Percentiles rank a stretch among this genome's conserved stretches.
phyloP scores from a whole-genome alignment of 2,329 filamentous ascomycete genomes.

The Tolypocladium ovalisporum region DNA sequence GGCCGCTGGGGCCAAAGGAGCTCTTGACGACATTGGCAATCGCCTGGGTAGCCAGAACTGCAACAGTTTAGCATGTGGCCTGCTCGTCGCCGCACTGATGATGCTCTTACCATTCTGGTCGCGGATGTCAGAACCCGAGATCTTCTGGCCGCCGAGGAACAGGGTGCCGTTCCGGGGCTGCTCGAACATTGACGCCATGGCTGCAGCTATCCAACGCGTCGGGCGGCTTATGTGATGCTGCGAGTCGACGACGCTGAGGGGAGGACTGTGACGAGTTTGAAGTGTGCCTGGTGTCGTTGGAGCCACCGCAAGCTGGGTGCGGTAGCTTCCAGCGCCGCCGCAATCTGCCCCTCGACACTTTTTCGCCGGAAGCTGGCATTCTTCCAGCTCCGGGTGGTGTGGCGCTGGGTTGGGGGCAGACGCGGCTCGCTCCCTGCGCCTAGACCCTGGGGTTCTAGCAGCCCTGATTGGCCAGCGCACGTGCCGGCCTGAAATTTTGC shows the following conservation, averaged over 20 bases:
- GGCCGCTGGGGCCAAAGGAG: constrained; percentile 90
- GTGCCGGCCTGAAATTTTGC: constrained; percentile 7
- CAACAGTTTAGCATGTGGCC: constrained; percentile 5
- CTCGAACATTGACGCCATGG: constrained; percentile 93
- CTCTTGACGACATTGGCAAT: constrained; percentile 99
- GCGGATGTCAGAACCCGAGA: constrained; percentile 89
- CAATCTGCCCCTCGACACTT: constrained; percentile 15
- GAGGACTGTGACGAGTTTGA: constrained; percentile 2
- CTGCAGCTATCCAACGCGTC: constrained; percentile 13
- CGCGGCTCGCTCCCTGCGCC: not conserved
- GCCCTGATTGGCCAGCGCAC: constrained; percentile 7
- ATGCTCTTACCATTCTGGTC: constrained; percentile 74
- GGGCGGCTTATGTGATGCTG: constrained; percentile 1
- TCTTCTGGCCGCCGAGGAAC: constrained; percentile 95
- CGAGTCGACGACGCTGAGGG: constrained; percentile 2
- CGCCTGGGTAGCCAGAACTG: constrained; percentile 87
- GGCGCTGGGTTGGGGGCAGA: not conserved
- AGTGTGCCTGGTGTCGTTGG: constrained; percentile 1
- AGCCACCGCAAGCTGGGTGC: constrained; percentile 3
- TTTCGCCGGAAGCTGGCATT: constrained; percentile 16
- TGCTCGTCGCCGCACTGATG: not conserved
- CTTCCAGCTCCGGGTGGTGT: constrained; percentile 12
- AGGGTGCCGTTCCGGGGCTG: constrained; percentile 90
- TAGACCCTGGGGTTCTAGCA: not conserved
- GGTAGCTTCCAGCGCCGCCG: constrained; percentile 7